Evolutionary conservation across 2,329 filamentous ascomycete genomes (phyloP), one percentile per base, ranked within the genome.

Genomic region (Xylariaceae sp.): DNA sequence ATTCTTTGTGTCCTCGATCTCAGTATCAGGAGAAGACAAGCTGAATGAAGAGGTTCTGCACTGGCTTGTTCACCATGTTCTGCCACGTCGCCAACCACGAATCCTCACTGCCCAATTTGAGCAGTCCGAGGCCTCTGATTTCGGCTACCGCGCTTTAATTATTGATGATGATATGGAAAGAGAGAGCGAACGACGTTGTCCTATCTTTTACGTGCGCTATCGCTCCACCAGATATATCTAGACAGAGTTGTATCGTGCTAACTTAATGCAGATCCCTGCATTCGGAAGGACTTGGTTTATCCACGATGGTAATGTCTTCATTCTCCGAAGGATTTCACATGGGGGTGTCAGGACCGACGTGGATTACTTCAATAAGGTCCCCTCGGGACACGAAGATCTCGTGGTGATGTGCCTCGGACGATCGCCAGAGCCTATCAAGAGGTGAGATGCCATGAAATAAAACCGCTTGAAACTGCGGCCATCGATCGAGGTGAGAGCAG

Each of bases 221-320:
- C n/a, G n/a, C 43, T 31, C 28, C 12, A 12, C 23, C 43, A 34
- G 11, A 17, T 16, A 12, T 29, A 31, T 9, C 26, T 5, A 17
- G 12, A 33, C 16, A 46, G 2, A 3, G 3, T 11, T 29, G 23
- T 24, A 17, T 17, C n/a, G 24, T n/a, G 19, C 24, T 34, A 17
- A 46, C 43, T 14, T 31, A 6, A 7, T 17, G 14, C 43, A 46
- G 43, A 46, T 74, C 6, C 73, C 74, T 1, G 73, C 71, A 1
- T 75, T 75, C 31, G 73, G 71, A 12, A 69, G 67, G 1, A 73
- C 69, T 0, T 74, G 72, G 72, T 75, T 75, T 63, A 46, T 71
- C 17, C 60, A 70, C 49, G 61, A 69, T 11, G 62, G 69, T 33
- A 67, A 63, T 26, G 36, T 75, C n/a, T 75, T 75, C 58, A 67